phyloP scores from a whole-genome alignment of 345 rosid genomes.

The Lepidium aucheri region DNA sequence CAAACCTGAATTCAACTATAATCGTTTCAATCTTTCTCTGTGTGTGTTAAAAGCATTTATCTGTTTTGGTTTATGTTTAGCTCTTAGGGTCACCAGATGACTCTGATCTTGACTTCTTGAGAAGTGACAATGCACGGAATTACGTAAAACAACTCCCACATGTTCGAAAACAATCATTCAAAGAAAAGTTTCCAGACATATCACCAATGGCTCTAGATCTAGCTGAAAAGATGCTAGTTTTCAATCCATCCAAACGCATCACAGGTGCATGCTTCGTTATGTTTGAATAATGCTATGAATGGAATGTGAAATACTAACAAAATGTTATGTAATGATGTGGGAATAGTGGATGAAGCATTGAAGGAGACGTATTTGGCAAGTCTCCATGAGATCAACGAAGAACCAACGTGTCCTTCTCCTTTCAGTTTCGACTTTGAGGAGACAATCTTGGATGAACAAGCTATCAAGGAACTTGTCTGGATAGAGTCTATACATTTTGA shows the following conservation, averaged over 20 bases:
- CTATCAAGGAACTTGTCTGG: conserved; percentile 73
- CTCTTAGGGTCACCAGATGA: no score
- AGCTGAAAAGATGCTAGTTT: conserved; percentile 76
- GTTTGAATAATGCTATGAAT: neutral
- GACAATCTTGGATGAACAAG: conserved; percentile 55
- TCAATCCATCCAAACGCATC: conserved; percentile 81
- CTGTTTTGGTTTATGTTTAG: no score
- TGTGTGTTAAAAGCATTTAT: no score
- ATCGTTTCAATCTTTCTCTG: no score
- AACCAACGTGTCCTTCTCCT: conserved; percentile 61
- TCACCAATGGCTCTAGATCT: conserved; percentile 73
- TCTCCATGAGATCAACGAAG: conserved; percentile 92
- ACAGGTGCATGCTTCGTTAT: no score
- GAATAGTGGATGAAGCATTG: conserved; percentile 68
- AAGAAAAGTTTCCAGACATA: conserved; percentile 48
- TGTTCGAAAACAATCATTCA: conserved; percentile 61
- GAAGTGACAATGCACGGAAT: no score
- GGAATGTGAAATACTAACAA: neutral
- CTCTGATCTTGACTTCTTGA: no score
- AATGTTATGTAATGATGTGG: neutral
- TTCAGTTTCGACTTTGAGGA: conserved; percentile 76
- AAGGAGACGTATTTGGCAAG: conserved; percentile 68
- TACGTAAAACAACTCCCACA: conserved; percentile 68
- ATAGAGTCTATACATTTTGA: conserved; percentile 57
- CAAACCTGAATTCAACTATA: neutral